phyloP scores from a whole-genome alignment of 805 yeast genomes.

The Yarrowia hollandica region DNA sequence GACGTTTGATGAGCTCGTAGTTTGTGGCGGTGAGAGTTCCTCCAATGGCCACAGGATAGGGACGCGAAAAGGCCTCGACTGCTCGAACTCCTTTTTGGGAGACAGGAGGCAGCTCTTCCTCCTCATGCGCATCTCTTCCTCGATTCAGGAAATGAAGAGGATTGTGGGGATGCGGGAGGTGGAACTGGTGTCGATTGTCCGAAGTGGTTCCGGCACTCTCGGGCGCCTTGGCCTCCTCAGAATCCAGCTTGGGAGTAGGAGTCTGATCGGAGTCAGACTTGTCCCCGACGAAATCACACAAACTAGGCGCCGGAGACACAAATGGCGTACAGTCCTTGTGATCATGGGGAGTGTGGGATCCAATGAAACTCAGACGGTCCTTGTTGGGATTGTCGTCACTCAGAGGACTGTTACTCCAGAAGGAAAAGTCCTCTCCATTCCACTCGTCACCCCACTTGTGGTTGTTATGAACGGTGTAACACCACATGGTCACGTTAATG shows the following conservation, averaged over 20 bases:
- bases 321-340: constrained; percentile 20
- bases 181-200: background rate
- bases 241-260: background rate
- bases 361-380: background rate
- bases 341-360: background rate
- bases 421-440: constrained; percentile 90
- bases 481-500: constrained; percentile 79
- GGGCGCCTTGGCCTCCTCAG: background rate
- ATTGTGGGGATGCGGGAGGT: constrained; percentile 12
- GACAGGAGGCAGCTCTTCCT: constrained; percentile 7
- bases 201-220: background rate
- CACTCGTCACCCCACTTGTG: constrained; percentile 87
- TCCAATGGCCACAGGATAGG: constrained; percentile 63
- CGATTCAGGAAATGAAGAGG: constrained; percentile 10
- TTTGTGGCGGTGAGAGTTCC: constrained; percentile 59
- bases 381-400: constrained; percentile 14
- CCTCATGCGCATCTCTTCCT: constrained; percentile 2
- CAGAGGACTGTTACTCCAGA: constrained; percentile 61
- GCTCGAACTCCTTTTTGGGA: constrained; percentile 19
- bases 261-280: background rate
- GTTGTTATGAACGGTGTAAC: constrained; percentile 66
- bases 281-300: constrained; percentile 2
- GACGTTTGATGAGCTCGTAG: constrained; percentile 55
- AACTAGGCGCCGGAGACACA: constrained; percentile 16
- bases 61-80: constrained; percentile 67